Evolutionary conservation across 305 asterid species (phyloP).

Genomic region (Solanum hybrid): DNA sequence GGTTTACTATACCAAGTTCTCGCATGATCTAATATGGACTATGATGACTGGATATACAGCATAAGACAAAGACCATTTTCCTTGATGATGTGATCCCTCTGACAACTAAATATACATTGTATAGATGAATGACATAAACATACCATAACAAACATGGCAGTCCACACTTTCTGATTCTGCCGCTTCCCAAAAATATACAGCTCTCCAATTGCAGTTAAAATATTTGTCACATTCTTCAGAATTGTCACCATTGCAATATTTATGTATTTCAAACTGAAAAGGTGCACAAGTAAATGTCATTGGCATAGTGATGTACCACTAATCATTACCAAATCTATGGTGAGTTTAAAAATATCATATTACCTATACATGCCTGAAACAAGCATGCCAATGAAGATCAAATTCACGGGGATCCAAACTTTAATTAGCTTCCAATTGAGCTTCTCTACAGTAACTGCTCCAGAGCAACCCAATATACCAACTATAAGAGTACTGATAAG

Average conservation of each 20-base stretch:
- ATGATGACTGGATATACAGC: neutral
- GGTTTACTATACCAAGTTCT: neutral
- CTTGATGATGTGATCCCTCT: neutral
- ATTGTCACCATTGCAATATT: slow-evolving; percentile 50
- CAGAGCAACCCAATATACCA: slow-evolving; percentile 30
- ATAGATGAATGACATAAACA: neutral
- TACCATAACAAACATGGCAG: slow-evolving; percentile 47
- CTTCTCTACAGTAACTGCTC: slow-evolving; percentile 34
- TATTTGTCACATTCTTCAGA: slow-evolving; percentile 44
- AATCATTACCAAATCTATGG: neutral
- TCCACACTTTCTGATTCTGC: slow-evolving; percentile 43
- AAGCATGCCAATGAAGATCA: slow-evolving; percentile 43
- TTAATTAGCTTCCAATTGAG: slow-evolving; percentile 31
- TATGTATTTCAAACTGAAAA: slow-evolving; percentile 39
- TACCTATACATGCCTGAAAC: slow-evolving; percentile 44
- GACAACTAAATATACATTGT: neutral
- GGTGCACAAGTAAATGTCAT: slow-evolving; percentile 16
- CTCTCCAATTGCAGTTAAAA: slow-evolving; percentile 41
- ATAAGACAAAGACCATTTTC: neutral
- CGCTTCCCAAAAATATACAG: slow-evolving; percentile 36
- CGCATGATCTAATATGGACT: neutral
- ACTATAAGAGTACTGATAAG: slow-evolving; percentile 29
- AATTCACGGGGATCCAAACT: slow-evolving; percentile 39
- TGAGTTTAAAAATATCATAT: neutral
- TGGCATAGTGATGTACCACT: neutral